Conservation (phyloP, 2,329 filamentous ascomycete genomes). For the Clarireedia sp. region DNA sequence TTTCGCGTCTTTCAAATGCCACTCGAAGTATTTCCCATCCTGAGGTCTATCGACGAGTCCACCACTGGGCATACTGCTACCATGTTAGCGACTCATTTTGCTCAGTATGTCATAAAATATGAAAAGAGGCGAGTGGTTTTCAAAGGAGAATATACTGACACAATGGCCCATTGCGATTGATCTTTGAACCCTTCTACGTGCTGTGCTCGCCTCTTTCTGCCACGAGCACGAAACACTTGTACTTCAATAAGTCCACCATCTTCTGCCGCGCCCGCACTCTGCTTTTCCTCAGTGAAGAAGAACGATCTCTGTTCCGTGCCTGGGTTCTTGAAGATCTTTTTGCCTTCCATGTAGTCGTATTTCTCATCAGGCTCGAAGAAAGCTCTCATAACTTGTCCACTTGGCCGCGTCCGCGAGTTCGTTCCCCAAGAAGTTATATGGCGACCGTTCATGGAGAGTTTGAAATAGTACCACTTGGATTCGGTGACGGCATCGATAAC, state of each 20-base stretch:
- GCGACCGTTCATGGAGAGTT: constrained; percentile 46
- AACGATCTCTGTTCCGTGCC: constrained; percentile 44
- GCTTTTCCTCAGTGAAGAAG: constrained; percentile 35
- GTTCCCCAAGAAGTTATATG: constrained; percentile 46
- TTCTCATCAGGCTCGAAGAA: constrained; percentile 41
- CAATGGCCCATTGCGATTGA: constrained; percentile 45
- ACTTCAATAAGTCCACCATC: constrained; percentile 51
- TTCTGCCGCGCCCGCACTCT: constrained; percentile 33
- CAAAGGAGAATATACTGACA: constrained; percentile 34
- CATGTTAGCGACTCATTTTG: neutral
- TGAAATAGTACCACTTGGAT: constrained; percentile 43
- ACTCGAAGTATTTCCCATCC: constrained; percentile 45
- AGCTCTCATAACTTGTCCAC: constrained; percentile 37
- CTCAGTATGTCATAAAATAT: neutral
- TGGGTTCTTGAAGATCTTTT: constrained; percentile 29
- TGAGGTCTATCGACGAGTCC: constrained; percentile 45
- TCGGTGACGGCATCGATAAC: constrained; percentile 29
- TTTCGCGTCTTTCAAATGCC: constrained; percentile 42
- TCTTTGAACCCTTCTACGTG: constrained; percentile 37
- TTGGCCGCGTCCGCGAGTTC: constrained; percentile 30
- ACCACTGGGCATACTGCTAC: constrained; percentile 41
- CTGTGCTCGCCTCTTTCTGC: constrained; percentile 37
- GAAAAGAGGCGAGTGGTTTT: too few relatives aligned
- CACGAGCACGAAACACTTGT: constrained; percentile 43
- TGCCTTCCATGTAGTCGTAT: constrained; percentile 35